A percentile compares a stretch with the other conserved stretches of the same genome.
These are phyloP conservation scores for Graphilbum fragrans DNA, from an alignment of 2,329 filamentous ascomycete species.

Conservation along the genomic window DNA sequence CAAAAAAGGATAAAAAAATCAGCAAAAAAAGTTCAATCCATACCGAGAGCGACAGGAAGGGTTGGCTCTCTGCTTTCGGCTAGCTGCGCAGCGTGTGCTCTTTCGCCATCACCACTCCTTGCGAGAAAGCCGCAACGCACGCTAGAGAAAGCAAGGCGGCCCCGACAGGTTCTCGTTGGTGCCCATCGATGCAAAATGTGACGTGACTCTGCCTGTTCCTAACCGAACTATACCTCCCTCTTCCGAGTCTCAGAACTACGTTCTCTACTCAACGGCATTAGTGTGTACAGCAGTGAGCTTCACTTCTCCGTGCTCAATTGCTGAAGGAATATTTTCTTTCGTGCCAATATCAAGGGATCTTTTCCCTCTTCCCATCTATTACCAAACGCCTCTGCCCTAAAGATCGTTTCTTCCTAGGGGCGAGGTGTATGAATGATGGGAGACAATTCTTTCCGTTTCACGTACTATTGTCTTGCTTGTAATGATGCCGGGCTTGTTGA, in stretches of 20 bases:
- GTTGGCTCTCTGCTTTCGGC: no score
- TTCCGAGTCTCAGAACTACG: background rate
- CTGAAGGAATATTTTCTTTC: constrained; percentile 42
- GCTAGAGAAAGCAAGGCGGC: no score
- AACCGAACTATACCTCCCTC: no score
- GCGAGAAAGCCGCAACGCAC: no score
- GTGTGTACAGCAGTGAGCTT: constrained; percentile 48
- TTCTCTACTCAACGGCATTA: constrained; percentile 31
- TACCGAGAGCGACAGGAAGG: background rate
- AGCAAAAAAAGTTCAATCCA: constrained; percentile 1
- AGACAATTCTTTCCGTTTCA: constrained; percentile 19
- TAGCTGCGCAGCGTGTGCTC: no score
- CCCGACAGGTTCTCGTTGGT: no score
- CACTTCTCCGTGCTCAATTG: constrained; percentile 30
- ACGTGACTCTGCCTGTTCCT: background rate
- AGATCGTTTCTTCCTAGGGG: constrained; percentile 20
- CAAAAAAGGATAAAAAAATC: constrained; percentile 2
- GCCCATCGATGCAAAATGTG: no score
- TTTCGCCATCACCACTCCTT: no score
- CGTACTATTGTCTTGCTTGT: background rate
- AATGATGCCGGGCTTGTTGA: no score
- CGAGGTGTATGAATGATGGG: constrained; percentile 44
- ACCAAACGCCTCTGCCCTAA: constrained; percentile 40
- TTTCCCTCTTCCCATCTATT: constrained; percentile 32
- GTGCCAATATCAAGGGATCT: constrained; percentile 37